phyloP scores from a whole-genome alignment of 805 yeast species.

The Grigorovia humatica region DNA sequence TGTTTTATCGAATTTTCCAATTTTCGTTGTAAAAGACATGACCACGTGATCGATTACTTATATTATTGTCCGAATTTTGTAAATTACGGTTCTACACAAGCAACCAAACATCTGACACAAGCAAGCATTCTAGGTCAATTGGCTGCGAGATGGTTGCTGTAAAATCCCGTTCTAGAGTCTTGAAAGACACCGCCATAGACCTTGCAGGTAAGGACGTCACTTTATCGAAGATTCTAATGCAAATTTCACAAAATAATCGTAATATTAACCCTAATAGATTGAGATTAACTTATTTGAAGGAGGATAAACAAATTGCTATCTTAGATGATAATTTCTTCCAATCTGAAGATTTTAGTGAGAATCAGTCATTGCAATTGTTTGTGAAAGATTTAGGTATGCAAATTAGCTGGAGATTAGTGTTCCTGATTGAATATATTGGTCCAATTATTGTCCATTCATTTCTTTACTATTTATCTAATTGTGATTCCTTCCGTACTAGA shows the following conservation, averaged over 20 bases:
- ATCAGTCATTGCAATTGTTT: constrained; percentile 35
- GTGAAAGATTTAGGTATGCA: constrained; percentile 92
- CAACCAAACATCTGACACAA: too few relatives aligned
- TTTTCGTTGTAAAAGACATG: not conserved
- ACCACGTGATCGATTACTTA: not conserved
- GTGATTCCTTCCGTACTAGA: constrained; percentile 1
- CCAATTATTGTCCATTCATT: constrained; percentile 75
- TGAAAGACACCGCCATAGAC: constrained; percentile 38
- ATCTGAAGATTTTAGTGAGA: constrained; percentile 22
- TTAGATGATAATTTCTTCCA: constrained; percentile 20
- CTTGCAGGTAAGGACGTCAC: constrained; percentile 28
- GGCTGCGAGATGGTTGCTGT: constrained; percentile 21
- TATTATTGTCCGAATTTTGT: too few relatives aligned
- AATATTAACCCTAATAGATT: constrained; percentile 40
- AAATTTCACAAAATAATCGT: constrained; percentile 36
- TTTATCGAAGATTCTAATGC: constrained; percentile 34
- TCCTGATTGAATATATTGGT: constrained; percentile 77
- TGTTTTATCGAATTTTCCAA: not conserved
- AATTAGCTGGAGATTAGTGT: constrained; percentile 87
- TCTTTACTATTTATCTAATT: constrained; percentile 37
- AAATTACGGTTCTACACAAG: too few relatives aligned
- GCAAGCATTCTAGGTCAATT: too few relatives aligned
- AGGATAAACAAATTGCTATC: constrained; percentile 26
- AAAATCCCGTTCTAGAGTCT: constrained; percentile 49
- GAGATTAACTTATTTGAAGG: constrained; percentile 39